Percentiles rank a stretch among this genome's conserved stretches.
Conservation (phyloP, 2,329 filamentous ascomycete species). For the Ceratocystis variospora region DNA sequence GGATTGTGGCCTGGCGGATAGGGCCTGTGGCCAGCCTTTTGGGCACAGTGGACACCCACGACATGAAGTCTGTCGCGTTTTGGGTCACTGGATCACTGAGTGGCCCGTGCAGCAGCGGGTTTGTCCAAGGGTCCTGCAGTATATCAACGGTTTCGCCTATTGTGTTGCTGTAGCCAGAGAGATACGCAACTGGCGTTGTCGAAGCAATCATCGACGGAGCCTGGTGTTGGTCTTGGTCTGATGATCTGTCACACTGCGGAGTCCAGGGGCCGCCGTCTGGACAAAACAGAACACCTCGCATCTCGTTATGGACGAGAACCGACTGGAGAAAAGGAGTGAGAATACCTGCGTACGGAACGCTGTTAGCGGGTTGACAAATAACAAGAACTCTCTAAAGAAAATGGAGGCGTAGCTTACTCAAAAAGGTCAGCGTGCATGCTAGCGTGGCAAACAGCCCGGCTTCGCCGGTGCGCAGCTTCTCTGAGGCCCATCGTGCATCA, state of each 20-base stretch:
- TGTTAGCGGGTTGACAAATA: background rate
- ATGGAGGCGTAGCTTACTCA: background rate
- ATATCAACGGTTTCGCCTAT: conserved; percentile 8
- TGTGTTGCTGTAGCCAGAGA: conserved; percentile 14
- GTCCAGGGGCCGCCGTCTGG: conserved; percentile 14
- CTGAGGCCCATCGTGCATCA: conserved; percentile 10
- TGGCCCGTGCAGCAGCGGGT: conserved; percentile 8
- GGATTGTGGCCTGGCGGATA: conserved; percentile 17
- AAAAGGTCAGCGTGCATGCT: conserved; percentile 9
- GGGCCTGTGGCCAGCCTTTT: conserved; percentile 11
- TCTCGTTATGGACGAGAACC: conserved; percentile 7
- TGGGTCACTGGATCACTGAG: conserved; percentile 8
- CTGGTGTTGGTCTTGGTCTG: background rate
- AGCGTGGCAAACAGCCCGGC: conserved; percentile 13
- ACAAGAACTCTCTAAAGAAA: too few relatives aligned
- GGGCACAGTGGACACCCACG: conserved; percentile 16
- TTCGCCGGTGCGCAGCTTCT: conserved; percentile 11
- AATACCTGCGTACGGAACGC: background rate
- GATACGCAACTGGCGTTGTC: conserved; percentile 15
- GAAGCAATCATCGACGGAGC: conserved; percentile 14
- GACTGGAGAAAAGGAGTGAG: conserved; percentile 15
- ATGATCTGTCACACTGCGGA: conserved; percentile 8
- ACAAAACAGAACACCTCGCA: conserved; percentile 15
- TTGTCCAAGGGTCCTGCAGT: conserved; percentile 12
- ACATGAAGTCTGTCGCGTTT: conserved; percentile 13